phyloP scores from a whole-genome alignment of 495 filamentous ascomycete genomes.

The Talaromyces nanjingensis region DNA sequence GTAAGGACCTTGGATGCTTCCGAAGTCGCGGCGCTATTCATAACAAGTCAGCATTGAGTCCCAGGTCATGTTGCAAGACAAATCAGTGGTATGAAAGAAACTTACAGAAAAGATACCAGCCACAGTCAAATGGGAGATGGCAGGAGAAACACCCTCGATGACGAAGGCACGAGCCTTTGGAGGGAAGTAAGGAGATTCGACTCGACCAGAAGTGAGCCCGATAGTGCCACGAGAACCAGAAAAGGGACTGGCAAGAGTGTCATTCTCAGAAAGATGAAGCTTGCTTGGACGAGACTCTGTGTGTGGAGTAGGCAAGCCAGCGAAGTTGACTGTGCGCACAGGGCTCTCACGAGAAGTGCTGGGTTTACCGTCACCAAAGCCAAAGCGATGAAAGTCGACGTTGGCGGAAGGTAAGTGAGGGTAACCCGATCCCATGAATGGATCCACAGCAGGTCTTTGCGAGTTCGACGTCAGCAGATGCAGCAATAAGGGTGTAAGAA shows the following conservation, averaged over 20 bases:
- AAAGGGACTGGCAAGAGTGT: background rate
- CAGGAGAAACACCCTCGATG: constrained; percentile 24
- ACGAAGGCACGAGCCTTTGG: constrained; percentile 21
- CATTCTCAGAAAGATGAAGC: background rate
- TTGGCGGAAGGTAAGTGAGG: constrained; percentile 18
- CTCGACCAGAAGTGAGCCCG: background rate
- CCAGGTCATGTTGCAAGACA: background rate
- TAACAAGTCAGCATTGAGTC: constrained; percentile 8
- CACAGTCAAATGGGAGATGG: constrained; percentile 22
- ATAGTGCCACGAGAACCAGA: background rate
- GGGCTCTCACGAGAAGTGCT: background rate
- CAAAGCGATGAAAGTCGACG: background rate
- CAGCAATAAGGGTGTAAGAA: background rate
- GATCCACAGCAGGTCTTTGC: constrained; percentile 19
- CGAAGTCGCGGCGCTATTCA: constrained; percentile 28
- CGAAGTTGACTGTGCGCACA: background rate
- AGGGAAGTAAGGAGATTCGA: constrained; percentile 14
- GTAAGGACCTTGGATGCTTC: constrained; percentile 23
- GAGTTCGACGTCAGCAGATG: constrained; percentile 8
- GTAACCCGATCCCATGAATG: constrained; percentile 20
- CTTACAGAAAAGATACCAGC: constrained; percentile 29
- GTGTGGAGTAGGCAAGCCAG: constrained; percentile 7
- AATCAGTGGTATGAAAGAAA: background rate
- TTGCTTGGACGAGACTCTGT: constrained; percentile 2
- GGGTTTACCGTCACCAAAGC: background rate